phyloP scores from a whole-genome alignment of 257 asterid species.

The Cynanchum wilfordii region DNA sequence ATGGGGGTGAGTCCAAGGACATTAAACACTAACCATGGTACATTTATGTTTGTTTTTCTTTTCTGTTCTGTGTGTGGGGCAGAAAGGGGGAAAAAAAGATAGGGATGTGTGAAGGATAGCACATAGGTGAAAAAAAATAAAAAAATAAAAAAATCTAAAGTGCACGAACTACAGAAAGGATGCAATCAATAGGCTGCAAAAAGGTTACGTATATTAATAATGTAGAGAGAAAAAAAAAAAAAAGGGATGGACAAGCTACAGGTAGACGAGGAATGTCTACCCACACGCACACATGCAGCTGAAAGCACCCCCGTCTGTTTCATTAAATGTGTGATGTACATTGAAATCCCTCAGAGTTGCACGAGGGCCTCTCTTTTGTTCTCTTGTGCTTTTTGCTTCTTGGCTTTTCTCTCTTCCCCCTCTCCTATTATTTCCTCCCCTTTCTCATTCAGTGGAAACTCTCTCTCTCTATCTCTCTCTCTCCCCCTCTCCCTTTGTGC shows the following conservation, averaged over 20 bases:
- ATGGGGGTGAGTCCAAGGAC: not conserved
- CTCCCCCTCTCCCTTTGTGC: not conserved
- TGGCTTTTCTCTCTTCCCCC: not conserved
- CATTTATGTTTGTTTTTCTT: not conserved
- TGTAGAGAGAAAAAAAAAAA: slow-evolving; percentile 12
- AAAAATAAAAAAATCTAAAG: slow-evolving; percentile 14
- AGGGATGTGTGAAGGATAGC: slow-evolving; percentile 29
- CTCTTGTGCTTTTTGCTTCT: slow-evolving; percentile 33
- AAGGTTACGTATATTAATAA: slow-evolving; percentile 31
- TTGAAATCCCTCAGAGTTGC: slow-evolving; percentile 41
- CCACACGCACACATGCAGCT: slow-evolving; percentile 61
- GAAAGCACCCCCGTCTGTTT: slow-evolving; percentile 37
- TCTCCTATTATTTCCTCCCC: slow-evolving; percentile 12
- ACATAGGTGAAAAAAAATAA: slow-evolving; percentile 11
- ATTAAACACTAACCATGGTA: not conserved
- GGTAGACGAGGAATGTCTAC: slow-evolving; percentile 40
- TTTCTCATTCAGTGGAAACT: not conserved
- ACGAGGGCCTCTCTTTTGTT: slow-evolving; percentile 81
- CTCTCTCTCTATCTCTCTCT: not conserved
- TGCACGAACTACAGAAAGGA: slow-evolving; percentile 38
- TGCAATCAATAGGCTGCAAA: slow-evolving; percentile 36
- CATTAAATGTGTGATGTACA: slow-evolving; percentile 62
- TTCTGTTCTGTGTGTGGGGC: slow-evolving; percentile 24
- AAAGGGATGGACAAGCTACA: not conserved
- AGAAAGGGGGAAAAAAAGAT: slow-evolving; percentile 12